Evolutionary conservation across 768 basidiomycete genomes (phyloP).

Genomic region (Holtermannia corniformis): DNA sequence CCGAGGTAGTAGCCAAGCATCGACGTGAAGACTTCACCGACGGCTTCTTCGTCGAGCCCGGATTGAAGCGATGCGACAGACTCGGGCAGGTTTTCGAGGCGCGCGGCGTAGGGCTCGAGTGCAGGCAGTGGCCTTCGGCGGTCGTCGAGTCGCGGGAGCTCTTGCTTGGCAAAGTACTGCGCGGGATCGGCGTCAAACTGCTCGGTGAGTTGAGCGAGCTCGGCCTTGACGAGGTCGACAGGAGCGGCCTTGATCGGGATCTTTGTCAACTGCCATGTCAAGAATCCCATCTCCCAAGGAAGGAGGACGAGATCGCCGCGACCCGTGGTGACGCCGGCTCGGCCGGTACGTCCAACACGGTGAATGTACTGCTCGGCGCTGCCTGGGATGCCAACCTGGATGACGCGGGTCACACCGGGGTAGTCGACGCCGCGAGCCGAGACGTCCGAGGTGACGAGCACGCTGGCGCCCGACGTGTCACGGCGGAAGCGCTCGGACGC

Average conservation of each 20-base stretch:
- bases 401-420: conserved; percentile 74
- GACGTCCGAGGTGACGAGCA: conserved; percentile 78
- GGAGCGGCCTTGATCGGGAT: conserved; percentile 62
- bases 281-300: conserved; percentile 67
- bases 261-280: conserved; percentile 53
- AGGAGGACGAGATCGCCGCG: conserved; percentile 71
- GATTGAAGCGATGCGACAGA: conserved; percentile 33
- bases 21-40: conserved; percentile 57
- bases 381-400: conserved; percentile 76
- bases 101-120: conserved; percentile 13
- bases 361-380: conserved; percentile 68
- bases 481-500: conserved; percentile 56
- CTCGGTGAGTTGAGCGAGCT: conserved; percentile 48
- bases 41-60: conserved; percentile 46
- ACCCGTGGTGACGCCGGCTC: conserved; percentile 51
- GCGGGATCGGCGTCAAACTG: conserved; percentile 48
- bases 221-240: conserved; percentile 45
- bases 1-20: conserved; percentile 64
- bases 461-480: conserved; percentile 49
- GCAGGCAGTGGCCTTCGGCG: conserved; percentile 8
- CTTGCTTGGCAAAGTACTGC: neutral
- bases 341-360: conserved; percentile 75
- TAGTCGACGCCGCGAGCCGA: conserved; percentile 85
- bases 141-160: conserved; percentile 32
- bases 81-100: conserved; percentile 28